These are phyloP conservation scores for Pythium dissimile DNA, from an alignment of 352 stramenopile species.

Conservation along the genomic window DNA sequence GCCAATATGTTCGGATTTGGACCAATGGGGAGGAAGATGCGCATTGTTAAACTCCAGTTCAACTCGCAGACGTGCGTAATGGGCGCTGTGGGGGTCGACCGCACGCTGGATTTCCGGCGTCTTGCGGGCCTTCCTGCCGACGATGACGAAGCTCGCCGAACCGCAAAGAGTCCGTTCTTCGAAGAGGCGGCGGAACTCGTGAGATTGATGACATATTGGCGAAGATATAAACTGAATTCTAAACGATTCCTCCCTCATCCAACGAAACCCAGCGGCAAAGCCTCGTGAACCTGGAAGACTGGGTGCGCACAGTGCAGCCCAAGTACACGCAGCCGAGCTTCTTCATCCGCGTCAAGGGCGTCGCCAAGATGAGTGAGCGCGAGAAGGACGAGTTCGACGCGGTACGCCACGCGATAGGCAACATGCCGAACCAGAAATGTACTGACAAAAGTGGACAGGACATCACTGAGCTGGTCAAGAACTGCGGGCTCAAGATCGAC, in stretches of 20 bases:
- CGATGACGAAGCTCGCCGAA: background rate
- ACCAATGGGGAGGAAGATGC: slow-evolving; percentile 7
- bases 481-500: slow-evolving; percentile 60
- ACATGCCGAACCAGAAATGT: background rate
- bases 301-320: slow-evolving; percentile 41
- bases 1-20: no score
- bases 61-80: slow-evolving; percentile 2
- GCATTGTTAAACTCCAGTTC: background rate
- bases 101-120: slow-evolving; percentile 27
- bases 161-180: slow-evolving; percentile 9
- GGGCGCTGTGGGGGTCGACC: slow-evolving; percentile 14
- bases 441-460: slow-evolving; percentile 27
- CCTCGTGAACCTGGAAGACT: slow-evolving; percentile 49
- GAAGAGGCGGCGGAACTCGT: slow-evolving; percentile 22
- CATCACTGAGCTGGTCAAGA: slow-evolving; percentile 71
- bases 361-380: slow-evolving; percentile 51
- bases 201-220: background rate
- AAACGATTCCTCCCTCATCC: no score
- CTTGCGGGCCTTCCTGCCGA: slow-evolving; percentile 8
- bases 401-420: slow-evolving; percentile 21
- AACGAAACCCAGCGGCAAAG: slow-evolving; percentile 30
- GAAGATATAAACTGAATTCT: no score
- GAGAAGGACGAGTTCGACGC: slow-evolving; percentile 78
- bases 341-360: slow-evolving; percentile 58
- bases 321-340: slow-evolving; percentile 58